A percentile compares a stretch with the other conserved stretches of the same genome.
phyloP scores from a whole-genome alignment of 495 filamentous ascomycete species.

The Coniosporium apollinis region DNA sequence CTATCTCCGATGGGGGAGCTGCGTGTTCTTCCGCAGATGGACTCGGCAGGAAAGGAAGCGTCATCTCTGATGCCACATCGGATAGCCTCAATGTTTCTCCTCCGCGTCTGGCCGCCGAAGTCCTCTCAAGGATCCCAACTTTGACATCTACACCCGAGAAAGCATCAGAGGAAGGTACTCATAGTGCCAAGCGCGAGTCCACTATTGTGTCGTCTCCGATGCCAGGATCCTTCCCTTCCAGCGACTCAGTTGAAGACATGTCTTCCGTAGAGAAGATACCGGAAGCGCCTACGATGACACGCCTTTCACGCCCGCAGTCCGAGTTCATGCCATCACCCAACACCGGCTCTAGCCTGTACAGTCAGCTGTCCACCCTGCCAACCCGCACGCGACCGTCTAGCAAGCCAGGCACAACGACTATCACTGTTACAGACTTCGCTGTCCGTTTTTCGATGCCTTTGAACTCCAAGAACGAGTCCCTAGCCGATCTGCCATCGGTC shows the following conservation, averaged over 20 bases:
- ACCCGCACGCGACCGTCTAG: too few species aligned
- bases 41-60: neutral
- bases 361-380: too few species aligned
- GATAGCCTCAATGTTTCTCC: neutral
- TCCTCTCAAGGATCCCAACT: neutral
- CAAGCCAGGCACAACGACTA: neutral
- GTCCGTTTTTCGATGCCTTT: constrained; percentile 8
- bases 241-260: neutral
- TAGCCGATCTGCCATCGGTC: neutral
- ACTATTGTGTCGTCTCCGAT: neutral
- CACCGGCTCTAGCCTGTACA: too few species aligned
- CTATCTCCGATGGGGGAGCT: neutral
- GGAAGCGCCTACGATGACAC: too few species aligned
- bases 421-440: constrained; percentile 7
- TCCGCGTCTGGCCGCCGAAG: neutral
- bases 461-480: constrained; percentile 5
- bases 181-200: neutral
- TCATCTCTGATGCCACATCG: neutral
- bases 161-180: neutral
- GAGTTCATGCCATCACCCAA: too few species aligned
- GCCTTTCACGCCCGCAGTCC: too few species aligned
- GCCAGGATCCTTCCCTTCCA: neutral
- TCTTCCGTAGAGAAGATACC: too few species aligned
- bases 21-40: constrained; percentile 1
- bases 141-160: too few species aligned